Base-by-base conservation (phyloP, 441 rosid genomes). In the Manihot esculenta region DNA sequence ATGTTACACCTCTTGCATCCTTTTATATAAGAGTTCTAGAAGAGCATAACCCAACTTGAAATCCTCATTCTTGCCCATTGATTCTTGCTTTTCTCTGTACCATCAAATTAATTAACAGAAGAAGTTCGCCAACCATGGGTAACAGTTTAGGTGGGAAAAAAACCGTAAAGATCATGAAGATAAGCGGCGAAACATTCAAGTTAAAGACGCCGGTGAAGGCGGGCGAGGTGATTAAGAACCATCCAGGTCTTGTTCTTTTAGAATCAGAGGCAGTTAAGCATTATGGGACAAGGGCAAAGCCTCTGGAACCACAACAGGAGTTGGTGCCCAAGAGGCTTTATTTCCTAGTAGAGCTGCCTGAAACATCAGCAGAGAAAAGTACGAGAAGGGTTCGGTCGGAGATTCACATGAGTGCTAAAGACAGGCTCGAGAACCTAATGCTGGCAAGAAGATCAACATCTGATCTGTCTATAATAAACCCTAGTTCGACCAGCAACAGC, bases 191-290 rank as follows among this genome's bases (percentile, higher is more conserved):
- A 79, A 88, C 95, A 21, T 48, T 89, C 45, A 93, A 90, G 83
- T 60, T 93, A 26, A 87, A 81, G 84, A 86, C 94, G 0, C 99
- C 99, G n/a, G 86, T 87, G 59, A 84, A 72, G n/a, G 97, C 94
- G 30, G 86, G 82, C 14, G 91, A 86, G 38, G 91, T 88, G 17
- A 70, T 87, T 2, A 82, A 80, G 64, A 89, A 87, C 64, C 74
- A 83, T 54, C 98, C 98, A 0, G 96, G 93, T 0, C 84, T 78
- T 33, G 96, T 88, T 51, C 65, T 95, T 76, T 62, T 95, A 35
- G 98, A 95, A 56, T 95, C 96, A 0, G 96, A 91, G 70, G 77
- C 89, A 0, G 96, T 93, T 6, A 93, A 91, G 85, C 97, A 93
- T 75, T 88, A 72, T 49, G 98, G 99, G 15, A 77, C 67, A 10